Percentiles rank a stretch among this genome's conserved stretches.
Evolutionary conservation across 2,329 filamentous ascomycete genomes (phyloP).

Genomic region (Aspergillus amoenus): DNA sequence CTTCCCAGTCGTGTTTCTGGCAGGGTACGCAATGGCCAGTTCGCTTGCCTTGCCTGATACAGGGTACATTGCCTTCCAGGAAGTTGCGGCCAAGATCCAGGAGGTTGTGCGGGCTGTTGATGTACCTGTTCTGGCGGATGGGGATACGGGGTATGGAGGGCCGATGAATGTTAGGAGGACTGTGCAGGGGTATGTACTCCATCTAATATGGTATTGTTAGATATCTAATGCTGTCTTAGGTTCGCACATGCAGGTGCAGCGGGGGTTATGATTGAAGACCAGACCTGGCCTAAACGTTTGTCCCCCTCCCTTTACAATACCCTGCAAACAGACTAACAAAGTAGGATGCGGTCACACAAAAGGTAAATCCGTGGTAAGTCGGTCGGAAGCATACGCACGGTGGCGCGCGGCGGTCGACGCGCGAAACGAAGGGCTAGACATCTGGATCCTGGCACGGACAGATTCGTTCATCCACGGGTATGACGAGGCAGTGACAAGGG

Average conservation of each 20-base stretch:
- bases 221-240: too few species aligned
- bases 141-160: conserved; percentile 50
- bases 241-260: conserved; percentile 44
- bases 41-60: conserved; percentile 48
- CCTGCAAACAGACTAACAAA: neutral
- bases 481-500: conserved; percentile 47
- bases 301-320: neutral
- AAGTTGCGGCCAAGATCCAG: conserved; percentile 48
- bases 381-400: conserved; percentile 48
- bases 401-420: conserved; percentile 49
- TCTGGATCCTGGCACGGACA: conserved; percentile 48
- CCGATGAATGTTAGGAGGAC: conserved; percentile 51
- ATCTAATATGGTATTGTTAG: too few species aligned
- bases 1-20: conserved; percentile 48
- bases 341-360: conserved; percentile 48
- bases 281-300: conserved; percentile 51
- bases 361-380: conserved; percentile 47
- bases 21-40: conserved; percentile 44
- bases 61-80: conserved; percentile 50
- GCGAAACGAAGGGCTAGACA: conserved; percentile 46
- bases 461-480: conserved; percentile 42
- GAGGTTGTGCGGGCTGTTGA: conserved; percentile 39
- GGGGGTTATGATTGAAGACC: conserved; percentile 48
- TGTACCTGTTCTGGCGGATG: conserved; percentile 48
- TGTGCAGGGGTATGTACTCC: conserved; percentile 32